Evolutionary conservation across 2,329 filamentous ascomycete genomes (phyloP).

Genomic region (Metarhizium guizhouense): DNA sequence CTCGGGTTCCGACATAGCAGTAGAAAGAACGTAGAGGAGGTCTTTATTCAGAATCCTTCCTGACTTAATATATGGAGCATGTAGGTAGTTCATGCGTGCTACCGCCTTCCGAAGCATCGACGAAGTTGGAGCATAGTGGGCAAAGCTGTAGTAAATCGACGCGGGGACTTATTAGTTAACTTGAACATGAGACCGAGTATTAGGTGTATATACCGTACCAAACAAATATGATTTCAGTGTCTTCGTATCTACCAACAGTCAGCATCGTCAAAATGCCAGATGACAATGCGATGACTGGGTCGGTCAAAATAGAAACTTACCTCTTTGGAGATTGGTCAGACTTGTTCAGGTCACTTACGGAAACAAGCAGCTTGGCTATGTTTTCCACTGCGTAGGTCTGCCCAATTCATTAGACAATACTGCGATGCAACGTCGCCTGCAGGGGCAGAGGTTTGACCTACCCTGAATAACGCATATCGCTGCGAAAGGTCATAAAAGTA

Average conservation of each 20-base stretch:
- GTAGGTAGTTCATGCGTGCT: constrained; percentile 31
- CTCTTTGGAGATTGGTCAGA: constrained; percentile 24
- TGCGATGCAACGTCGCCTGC: too few relatives aligned
- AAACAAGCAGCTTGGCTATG: constrained; percentile 26
- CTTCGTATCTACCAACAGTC: constrained; percentile 27
- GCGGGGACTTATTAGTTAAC: too few relatives aligned
- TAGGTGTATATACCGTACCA: constrained; percentile 16
- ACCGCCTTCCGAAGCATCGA: constrained; percentile 23
- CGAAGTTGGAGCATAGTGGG: constrained; percentile 19
- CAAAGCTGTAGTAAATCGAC: constrained; percentile 15
- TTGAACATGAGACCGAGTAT: background rate
- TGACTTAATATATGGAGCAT: constrained; percentile 24
- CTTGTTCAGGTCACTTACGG: constrained; percentile 26
- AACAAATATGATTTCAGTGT: constrained; percentile 27
- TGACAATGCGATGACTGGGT: background rate
- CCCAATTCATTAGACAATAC: background rate
- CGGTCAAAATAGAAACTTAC: constrained; percentile 11
- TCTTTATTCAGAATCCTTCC: constrained; percentile 28
- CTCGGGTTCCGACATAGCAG: constrained; percentile 58
- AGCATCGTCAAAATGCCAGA: background rate
- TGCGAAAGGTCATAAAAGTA: constrained; percentile 26
- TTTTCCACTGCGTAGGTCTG: constrained; percentile 31
- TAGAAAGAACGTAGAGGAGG: constrained; percentile 31
- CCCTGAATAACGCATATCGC: constrained; percentile 32
- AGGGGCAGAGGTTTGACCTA: constrained; percentile 4